phyloP scores from a whole-genome alignment of 2,329 filamentous ascomycete species.

The Chalaropsis thielavioides region DNA sequence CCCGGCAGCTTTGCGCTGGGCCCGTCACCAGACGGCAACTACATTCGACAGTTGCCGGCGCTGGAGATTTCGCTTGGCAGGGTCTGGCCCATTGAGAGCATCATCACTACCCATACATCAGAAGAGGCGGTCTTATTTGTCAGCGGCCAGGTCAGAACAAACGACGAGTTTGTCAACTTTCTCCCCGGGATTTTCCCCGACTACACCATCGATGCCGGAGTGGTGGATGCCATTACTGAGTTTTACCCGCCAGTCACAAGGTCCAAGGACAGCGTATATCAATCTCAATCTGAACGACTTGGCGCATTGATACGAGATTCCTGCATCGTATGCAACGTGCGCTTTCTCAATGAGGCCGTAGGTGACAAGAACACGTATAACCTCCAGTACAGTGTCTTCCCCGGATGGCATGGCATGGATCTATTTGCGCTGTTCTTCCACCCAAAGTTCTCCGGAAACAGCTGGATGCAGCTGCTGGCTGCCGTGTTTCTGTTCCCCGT shows the following conservation, averaged over 20 bases:
- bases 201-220: slow-evolving; percentile 22
- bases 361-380: slow-evolving; percentile 25
- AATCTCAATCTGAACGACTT: slow-evolving; percentile 22
- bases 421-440: slow-evolving; percentile 30
- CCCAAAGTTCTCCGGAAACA: slow-evolving; percentile 22
- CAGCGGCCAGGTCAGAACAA: slow-evolving; percentile 22
- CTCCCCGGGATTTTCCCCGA: slow-evolving; percentile 24
- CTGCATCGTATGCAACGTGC: slow-evolving; percentile 28
- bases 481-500: slow-evolving; percentile 23
- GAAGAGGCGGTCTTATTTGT: slow-evolving; percentile 24
- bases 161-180: slow-evolving; percentile 25
- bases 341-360: slow-evolving; percentile 27
- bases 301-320: slow-evolving; percentile 25
- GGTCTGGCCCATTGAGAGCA: slow-evolving; percentile 22
- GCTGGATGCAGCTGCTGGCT: slow-evolving; percentile 21
- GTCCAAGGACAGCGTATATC: slow-evolving; percentile 20
- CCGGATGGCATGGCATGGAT: slow-evolving; percentile 29
- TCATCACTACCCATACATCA: slow-evolving; percentile 24
- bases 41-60: slow-evolving; percentile 24
- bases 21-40: slow-evolving; percentile 24
- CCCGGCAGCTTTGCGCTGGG: slow-evolving; percentile 25
- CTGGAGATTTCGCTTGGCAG: slow-evolving; percentile 23
- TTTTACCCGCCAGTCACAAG: slow-evolving; percentile 22
- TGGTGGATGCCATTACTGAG: slow-evolving; percentile 22
- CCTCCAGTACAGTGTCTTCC: slow-evolving; percentile 30